These are phyloP conservation scores for Xylaria polymorpha DNA, from an alignment of 2,329 filamentous ascomycete species.

Conservation along the genomic window DNA sequence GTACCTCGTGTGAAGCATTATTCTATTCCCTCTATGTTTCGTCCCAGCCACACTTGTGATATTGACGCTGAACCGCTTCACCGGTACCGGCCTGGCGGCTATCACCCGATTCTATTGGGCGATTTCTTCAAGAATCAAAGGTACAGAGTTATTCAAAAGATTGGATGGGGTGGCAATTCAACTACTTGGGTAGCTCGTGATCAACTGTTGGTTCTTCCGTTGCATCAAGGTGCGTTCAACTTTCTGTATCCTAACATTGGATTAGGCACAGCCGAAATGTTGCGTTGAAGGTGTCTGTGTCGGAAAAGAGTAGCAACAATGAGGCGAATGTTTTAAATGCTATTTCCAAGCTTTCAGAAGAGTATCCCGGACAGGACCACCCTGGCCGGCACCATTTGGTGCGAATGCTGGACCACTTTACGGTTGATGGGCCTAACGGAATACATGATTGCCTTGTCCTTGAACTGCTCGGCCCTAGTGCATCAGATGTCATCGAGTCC, in stretches of 20 bases:
- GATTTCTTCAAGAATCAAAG: constrained; percentile 34
- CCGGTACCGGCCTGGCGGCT: constrained; percentile 37
- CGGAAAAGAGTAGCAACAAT: constrained; percentile 1
- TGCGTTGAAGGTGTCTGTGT: constrained; percentile 26
- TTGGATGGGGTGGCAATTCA: constrained; percentile 38
- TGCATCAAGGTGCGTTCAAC: too few species aligned
- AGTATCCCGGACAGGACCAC: too few species aligned
- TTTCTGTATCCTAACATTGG: constrained; percentile 6
- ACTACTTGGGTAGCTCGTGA: constrained; percentile 36
- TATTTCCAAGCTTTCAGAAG: constrained; percentile 14
- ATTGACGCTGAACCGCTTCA: constrained; percentile 20
- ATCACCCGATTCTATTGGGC: constrained; percentile 39
- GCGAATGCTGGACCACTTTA: constrained; percentile 29
- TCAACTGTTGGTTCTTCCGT: not conserved
- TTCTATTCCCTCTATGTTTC: too few species aligned
- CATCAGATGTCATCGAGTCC: constrained; percentile 10
- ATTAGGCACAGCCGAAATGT: constrained; percentile 25
- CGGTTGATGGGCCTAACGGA: constrained; percentile 25
- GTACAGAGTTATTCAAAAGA: constrained; percentile 40
- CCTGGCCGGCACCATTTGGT: too few species aligned
- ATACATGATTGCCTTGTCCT: constrained; percentile 32
- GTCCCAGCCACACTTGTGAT: constrained; percentile 22
- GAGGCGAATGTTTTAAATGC: constrained; percentile 17
- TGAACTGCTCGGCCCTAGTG: constrained; percentile 24
- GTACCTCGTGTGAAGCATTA: too few species aligned